phyloP scores from a whole-genome alignment of 75 land plant species.

The Pseudotsuga menziesii region DNA sequence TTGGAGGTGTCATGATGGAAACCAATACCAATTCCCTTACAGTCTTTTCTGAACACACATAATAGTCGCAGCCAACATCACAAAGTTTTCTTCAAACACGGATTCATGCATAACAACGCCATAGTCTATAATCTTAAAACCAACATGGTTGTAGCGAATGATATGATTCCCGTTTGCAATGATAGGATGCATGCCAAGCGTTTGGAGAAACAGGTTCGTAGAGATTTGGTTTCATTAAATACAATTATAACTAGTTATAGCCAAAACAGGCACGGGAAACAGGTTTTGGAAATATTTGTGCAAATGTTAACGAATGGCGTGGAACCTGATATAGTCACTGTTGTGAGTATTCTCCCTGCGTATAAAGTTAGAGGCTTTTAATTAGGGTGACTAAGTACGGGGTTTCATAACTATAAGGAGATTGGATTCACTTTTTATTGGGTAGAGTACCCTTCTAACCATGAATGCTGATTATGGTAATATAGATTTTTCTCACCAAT shows the following conservation, averaged over 20 bases:
- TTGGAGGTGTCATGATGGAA: too few species aligned
- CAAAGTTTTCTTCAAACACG: too few species aligned
- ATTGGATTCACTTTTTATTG: conserved; percentile 23
- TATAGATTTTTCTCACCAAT: background rate
- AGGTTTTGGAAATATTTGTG: conserved; percentile 7
- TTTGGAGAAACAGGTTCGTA: conserved; percentile 12
- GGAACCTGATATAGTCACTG: background rate
- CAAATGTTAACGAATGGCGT: background rate
- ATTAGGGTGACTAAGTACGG: conserved; percentile 9
- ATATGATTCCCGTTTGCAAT: background rate
- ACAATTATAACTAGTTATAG: conserved; percentile 1
- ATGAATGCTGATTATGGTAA: conserved; percentile 16
- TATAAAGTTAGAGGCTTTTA: conserved; percentile 9
- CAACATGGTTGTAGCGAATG: too few species aligned
- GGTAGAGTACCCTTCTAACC: conserved; percentile 23
- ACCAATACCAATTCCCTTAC: too few species aligned
- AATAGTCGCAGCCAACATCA: too few species aligned
- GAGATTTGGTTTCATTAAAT: conserved; percentile 15
- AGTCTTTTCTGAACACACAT: too few species aligned
- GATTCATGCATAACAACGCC: too few species aligned
- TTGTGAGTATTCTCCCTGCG: conserved; percentile 1
- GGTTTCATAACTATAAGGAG: conserved; percentile 2
- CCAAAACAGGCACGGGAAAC: background rate
- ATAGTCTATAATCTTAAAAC: too few species aligned
- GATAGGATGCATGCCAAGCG: conserved; percentile 14